Evolutionary conservation across 108 stramenopile genomes (phyloP).

Genomic region (Skeletonema tropicum): DNA sequence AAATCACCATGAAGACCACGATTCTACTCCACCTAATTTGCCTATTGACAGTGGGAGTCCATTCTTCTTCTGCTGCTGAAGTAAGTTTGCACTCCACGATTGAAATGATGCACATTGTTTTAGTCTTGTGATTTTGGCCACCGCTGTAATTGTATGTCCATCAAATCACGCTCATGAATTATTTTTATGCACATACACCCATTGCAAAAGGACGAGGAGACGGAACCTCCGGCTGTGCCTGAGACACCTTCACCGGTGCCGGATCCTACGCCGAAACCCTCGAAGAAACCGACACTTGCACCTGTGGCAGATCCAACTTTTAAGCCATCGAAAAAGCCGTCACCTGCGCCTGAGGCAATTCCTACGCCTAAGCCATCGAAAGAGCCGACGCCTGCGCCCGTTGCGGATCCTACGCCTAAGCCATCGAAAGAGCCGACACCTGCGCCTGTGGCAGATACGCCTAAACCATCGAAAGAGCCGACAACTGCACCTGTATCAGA

Average conservation of each 20-base stretch:
- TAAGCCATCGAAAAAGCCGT: neutral
- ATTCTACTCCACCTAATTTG: slow-evolving; percentile 1
- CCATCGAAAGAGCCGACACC: neutral
- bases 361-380: too few relatives aligned
- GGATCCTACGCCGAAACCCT: too few relatives aligned
- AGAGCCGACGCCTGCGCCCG: too few relatives aligned
- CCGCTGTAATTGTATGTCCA: too few relatives aligned
- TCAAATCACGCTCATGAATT: too few relatives aligned
- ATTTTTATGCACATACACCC: too few relatives aligned
- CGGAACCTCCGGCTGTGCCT: too few relatives aligned
- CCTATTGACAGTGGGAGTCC: neutral
- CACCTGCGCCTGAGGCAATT: neutral
- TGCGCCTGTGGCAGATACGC: too few relatives aligned
- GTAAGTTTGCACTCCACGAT: neutral
- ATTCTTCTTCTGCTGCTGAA: neutral
- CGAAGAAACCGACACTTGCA: neutral
- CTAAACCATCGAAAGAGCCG: too few relatives aligned
- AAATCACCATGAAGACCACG: neutral
- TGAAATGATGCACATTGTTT: neutral
- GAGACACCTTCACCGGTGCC: too few relatives aligned
- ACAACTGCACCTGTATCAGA: neutral
- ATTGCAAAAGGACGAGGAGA: too few relatives aligned
- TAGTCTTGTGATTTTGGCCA: neutral
- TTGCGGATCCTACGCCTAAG: neutral
- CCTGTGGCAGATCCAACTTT: neutral